Conservation (phyloP, 257 asterid species). For the Petunia secreta region DNA sequence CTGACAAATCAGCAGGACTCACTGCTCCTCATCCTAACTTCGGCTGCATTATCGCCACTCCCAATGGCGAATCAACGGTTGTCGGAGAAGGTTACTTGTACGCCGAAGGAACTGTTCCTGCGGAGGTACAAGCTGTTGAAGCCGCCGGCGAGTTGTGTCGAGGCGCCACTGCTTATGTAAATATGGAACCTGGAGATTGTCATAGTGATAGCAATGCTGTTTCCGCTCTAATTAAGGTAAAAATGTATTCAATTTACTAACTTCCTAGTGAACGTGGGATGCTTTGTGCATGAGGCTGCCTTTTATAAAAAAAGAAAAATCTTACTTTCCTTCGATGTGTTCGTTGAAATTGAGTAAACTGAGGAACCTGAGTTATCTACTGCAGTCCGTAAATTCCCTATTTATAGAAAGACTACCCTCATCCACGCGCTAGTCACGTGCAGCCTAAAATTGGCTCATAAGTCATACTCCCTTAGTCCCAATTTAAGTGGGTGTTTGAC, state of each 20-base stretch:
- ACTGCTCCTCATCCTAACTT: constrained; percentile 97
- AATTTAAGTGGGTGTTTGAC: no score
- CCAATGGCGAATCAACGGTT: constrained; percentile 37
- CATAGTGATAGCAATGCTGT: constrained; percentile 63
- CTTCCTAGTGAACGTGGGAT: not conserved
- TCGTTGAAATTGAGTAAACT: no score
- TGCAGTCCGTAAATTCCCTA: no score
- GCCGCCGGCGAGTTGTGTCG: constrained; percentile 67
- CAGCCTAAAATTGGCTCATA: no score
- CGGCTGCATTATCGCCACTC: constrained; percentile 74
- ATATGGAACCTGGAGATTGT: constrained; percentile 92
- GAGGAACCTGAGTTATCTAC: no score
- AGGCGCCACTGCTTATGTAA: constrained; percentile 92
- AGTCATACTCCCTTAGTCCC: no score
- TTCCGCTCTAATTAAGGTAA: constrained; percentile 74
- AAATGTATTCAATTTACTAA: not conserved
- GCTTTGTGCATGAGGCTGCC: no score
- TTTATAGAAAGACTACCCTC: no score
- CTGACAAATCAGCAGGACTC: constrained; percentile 86
- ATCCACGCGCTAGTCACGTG: no score
- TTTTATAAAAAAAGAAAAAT: no score
- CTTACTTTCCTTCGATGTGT: no score
- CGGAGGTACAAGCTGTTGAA: constrained; percentile 85
- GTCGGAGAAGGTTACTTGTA: constrained; percentile 89
- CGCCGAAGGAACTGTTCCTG: constrained; percentile 87